A percentile compares a stretch with the other conserved stretches of the same genome.
phyloP scores from a whole-genome alignment of 192 early-diverging fungal genomes.

The Umbelopsis isabellina region DNA sequence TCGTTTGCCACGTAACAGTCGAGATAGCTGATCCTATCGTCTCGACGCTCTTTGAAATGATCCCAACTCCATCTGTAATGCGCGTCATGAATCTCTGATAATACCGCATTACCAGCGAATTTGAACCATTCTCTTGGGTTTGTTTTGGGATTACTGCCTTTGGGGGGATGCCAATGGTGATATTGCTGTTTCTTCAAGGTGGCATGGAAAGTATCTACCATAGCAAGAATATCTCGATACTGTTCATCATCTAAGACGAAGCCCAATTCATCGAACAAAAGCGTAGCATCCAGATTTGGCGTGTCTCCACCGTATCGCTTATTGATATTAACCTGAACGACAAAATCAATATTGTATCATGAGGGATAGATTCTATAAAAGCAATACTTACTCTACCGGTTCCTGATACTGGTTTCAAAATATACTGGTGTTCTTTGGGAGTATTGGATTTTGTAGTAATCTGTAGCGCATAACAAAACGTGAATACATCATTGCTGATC shows the following conservation, averaged over 20 bases:
- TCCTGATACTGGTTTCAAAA: conserved; percentile 92
- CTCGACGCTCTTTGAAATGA: conserved; percentile 77
- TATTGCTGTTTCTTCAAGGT: conserved; percentile 83
- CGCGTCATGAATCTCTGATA: conserved; percentile 87
- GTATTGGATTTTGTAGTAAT: conserved; percentile 64
- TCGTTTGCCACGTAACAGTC: conserved; percentile 70
- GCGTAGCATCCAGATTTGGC: conserved; percentile 64
- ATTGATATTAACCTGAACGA: conserved; percentile 68
- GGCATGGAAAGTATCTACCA: conserved; percentile 83
- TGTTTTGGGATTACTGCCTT: conserved; percentile 76
- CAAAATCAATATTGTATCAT: background rate
- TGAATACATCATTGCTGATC: background rate
- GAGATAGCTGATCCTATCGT: conserved; percentile 80
- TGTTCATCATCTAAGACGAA: conserved; percentile 92
- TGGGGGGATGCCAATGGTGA: conserved; percentile 83
- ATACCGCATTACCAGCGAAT: conserved; percentile 75
- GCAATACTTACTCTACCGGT: conserved; percentile 64
- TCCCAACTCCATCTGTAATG: conserved; percentile 86
- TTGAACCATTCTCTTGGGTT: conserved; percentile 86
- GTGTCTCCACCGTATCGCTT: conserved; percentile 62
- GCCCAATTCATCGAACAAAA: conserved; percentile 90
- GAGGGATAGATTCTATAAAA: background rate
- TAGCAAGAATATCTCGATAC: conserved; percentile 77
- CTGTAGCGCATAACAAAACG: conserved; percentile 41
- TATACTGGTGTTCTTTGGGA: conserved; percentile 74